Percentiles rank a stretch among this genome's conserved stretches.
phyloP scores from a whole-genome alignment of 805 yeast genomes.

The Peterozyma toletana region DNA sequence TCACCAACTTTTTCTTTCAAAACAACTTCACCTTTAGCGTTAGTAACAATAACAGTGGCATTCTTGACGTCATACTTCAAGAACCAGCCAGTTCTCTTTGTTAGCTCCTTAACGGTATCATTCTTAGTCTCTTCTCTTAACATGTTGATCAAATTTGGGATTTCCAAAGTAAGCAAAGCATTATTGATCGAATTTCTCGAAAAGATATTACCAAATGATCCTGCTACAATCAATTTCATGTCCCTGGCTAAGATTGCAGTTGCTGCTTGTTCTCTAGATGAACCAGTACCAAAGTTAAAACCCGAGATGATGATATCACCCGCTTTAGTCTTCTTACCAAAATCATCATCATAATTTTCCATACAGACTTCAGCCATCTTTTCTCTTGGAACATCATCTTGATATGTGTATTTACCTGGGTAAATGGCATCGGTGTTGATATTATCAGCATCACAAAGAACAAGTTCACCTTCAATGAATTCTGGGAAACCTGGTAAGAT shows the following conservation, averaged over 20 bases:
- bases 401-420: conserved; percentile 98
- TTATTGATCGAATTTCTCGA: conserved; percentile 94
- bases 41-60: conserved; percentile 74
- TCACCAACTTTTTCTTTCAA: conserved; percentile 90
- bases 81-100: conserved; percentile 92
- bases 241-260: conserved; percentile 95
- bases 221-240: conserved; percentile 88
- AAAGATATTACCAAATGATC: conserved; percentile 96
- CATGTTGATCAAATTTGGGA: conserved; percentile 76
- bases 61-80: conserved; percentile 89
- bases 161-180: conserved; percentile 88
- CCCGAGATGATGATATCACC: conserved; percentile 92
- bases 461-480: conserved; percentile 82
- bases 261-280: conserved; percentile 98
- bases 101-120: conserved; percentile 51
- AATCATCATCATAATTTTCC: conserved; percentile 96
- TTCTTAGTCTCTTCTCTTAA: conserved; percentile 63
- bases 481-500: conserved; percentile 89
- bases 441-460: conserved; percentile 93
- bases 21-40: conserved; percentile 48
- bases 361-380: conserved; percentile 99
- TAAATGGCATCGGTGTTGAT: conserved; percentile 98
- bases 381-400: conserved; percentile 91
- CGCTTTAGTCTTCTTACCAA: conserved; percentile 70
- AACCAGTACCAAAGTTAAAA: conserved; percentile 96